Base-by-base conservation (phyloP, 805 yeast species). In the Teunomyces atbi region DNA sequence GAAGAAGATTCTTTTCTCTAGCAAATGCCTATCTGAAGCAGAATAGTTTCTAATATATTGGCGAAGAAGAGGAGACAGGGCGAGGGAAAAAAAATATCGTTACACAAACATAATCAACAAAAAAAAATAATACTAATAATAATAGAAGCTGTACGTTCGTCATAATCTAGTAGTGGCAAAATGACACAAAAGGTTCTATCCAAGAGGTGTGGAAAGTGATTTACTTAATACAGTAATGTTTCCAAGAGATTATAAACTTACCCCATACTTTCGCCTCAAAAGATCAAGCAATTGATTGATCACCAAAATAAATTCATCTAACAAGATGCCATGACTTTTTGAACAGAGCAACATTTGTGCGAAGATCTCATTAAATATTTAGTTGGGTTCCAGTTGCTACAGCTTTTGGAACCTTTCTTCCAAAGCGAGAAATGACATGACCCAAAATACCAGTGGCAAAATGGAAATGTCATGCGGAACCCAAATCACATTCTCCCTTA, bases 31-130 rank as follows among this genome's bases (percentile, higher is more conserved):
- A 18, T 23, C 13, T 33, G 42, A 39, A 18, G 42, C 21, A 16
- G 42, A 12, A 7, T n/a, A 13, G 20, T 26, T 16, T 11, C 19
- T 26, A 30, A 27, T 26, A 39, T 39, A 28, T 39, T 21, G 33
- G 42, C 30, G 16, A 27, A 28, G 42, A 23, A 28, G 42, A 39
- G 42, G 42, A 21, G 33, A 26, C 16, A 18, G 33, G 33, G 16
- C 26, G 23, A 28, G 42, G 16, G 19, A 39, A 16, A 39, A 26
- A 36, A 36, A 36, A 36, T 19, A 36, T 20, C 20, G 23, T 36
- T 36, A 36, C 39, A 36, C 39, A 36, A 36, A 33, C 19, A 15
- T 12, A 6, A 36, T n/a, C 28, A n/a, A 26, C 39, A n/a, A 36
- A 20, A 19, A 18, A n/a, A 36, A 23, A n/a, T 6, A 23, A 23